Base-by-base conservation (phyloP, 1,284 basidiomycete species). In the Papiliotrema flavescens region DNA sequence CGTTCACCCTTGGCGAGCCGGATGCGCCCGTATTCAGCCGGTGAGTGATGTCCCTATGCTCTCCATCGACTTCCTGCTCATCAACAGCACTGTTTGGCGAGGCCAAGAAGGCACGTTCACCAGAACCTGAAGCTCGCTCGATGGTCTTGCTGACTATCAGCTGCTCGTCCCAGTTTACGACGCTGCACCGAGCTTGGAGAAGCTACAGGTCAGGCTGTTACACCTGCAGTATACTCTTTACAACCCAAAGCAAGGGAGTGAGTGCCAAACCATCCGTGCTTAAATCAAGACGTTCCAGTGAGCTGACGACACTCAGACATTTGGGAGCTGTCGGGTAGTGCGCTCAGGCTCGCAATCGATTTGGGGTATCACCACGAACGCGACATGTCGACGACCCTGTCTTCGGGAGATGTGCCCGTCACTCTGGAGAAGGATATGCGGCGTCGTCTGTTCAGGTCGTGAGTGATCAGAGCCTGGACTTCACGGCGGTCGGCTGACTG, bases 371-470 rank as follows among this genome's bases (percentile, higher is more conserved):
- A 48, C 37, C 32, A 39, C 19, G 47, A 48, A 37, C 22, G 15
- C 23, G 19, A 13, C 19, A 17, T 24, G 22, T 4, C 7, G 13
- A 28, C 7, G 8, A 13, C n/a, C 6, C 24, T 9, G 13, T n/a
- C 24, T 47, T 7, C 17, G 7, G 28, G 6, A 6, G 28, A 32
- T 32, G 28, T 11, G 5, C 6, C 28, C 28, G 28, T 32, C 28
- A 32, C 28, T 32, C 28, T 37, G 24, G 47, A 48, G 35, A 15
- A 15, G 4, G 47, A 48, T 22, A 48, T 48, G 47, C 14, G 47
- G 17, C 32, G 47, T 3, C 47, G 47, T 36, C 34, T 48, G 36
- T 48, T 48, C 23, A 37, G 47, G 47, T 23, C 22, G 47, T 48
- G 47, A 28, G 45, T 23, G 6, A 11, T 6, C 28, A 32, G 5